phyloP scores from a whole-genome alignment of 129 eudicot species.

The Helichrysum umbraculigerum region DNA sequence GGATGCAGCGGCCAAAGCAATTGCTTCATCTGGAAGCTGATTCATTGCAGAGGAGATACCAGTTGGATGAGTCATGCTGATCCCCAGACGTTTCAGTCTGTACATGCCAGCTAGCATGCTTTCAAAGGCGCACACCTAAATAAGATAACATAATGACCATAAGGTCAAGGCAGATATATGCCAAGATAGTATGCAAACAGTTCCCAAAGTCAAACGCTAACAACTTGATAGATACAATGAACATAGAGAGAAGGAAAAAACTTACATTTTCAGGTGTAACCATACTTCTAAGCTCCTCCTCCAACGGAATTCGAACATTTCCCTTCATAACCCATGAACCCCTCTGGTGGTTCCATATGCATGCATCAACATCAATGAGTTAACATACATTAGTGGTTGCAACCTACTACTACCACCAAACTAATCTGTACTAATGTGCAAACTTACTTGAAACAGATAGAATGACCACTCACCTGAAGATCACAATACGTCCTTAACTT shows the following conservation, averaged over 20 bases:
- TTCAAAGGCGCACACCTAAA: conserved; percentile 87
- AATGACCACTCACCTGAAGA: conserved; percentile 60
- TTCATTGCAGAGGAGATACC: conserved; percentile 94
- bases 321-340: conserved; percentile 88
- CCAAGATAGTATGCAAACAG: background rate
- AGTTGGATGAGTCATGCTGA: conserved; percentile 78
- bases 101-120: conserved; percentile 96
- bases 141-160: background rate
- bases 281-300: conserved; percentile 91
- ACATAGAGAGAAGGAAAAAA: conserved; percentile 16
- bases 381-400: conserved; percentile 10
- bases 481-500: conserved; percentile 77
- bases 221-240: conserved; percentile 1
- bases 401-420: background rate
- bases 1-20: conserved; percentile 97
- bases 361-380: conserved; percentile 19
- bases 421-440: background rate
- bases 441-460: background rate
- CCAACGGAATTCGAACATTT: conserved; percentile 76
- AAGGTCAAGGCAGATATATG: background rate
- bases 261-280: conserved; percentile 93
- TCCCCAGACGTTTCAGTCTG: conserved; percentile 89
- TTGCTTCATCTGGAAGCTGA: conserved; percentile 96
- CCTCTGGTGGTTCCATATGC: conserved; percentile 48
- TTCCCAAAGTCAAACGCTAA: background rate